Conservation (phyloP, 176 grass and related monocot species). For the Avena sativa region DNA sequence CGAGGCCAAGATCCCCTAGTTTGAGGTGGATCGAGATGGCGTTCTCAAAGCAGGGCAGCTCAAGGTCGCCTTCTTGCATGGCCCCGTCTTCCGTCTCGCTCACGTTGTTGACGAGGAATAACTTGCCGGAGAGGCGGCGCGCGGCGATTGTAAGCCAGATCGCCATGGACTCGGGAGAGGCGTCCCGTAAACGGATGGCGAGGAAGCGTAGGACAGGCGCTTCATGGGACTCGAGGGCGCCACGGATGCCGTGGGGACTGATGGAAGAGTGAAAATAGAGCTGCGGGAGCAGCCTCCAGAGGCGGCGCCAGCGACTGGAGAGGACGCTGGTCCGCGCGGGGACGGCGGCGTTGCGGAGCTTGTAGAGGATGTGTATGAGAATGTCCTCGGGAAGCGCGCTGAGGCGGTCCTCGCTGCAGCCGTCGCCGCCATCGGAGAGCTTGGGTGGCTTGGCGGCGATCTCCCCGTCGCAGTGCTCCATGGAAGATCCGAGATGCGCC, state of each 20-base stretch:
- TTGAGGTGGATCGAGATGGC: neutral
- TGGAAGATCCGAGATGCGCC: neutral
- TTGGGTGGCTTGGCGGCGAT: neutral
- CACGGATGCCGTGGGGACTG: neutral
- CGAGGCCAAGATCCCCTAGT: neutral
- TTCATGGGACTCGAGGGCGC: neutral
- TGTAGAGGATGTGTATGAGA: neutral
- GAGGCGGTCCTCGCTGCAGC: constrained; percentile 35
- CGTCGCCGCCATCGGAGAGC: neutral
- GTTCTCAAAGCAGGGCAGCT: constrained; percentile 37
- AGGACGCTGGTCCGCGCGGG: constrained; percentile 28
- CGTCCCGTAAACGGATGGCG: neutral
- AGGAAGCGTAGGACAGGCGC: neutral
- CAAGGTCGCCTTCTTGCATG: neutral
- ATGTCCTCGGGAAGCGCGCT: constrained; percentile 6
- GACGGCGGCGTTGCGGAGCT: neutral
- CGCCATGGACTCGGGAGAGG: neutral
- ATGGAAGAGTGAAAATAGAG: neutral
- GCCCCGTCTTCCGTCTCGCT: neutral
- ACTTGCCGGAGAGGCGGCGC: neutral
- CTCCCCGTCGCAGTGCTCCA: constrained; percentile 11
- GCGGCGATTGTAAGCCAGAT: constrained; percentile 24
- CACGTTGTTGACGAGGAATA: neutral
- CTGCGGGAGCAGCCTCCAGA: neutral
- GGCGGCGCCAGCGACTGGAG: constrained; percentile 2